Percentiles rank a stretch among this genome's conserved stretches.
These are phyloP conservation scores for Phytophthora fragariaefolia DNA, from an alignment of 352 stramenopile species.

Conservation along the genomic window DNA sequence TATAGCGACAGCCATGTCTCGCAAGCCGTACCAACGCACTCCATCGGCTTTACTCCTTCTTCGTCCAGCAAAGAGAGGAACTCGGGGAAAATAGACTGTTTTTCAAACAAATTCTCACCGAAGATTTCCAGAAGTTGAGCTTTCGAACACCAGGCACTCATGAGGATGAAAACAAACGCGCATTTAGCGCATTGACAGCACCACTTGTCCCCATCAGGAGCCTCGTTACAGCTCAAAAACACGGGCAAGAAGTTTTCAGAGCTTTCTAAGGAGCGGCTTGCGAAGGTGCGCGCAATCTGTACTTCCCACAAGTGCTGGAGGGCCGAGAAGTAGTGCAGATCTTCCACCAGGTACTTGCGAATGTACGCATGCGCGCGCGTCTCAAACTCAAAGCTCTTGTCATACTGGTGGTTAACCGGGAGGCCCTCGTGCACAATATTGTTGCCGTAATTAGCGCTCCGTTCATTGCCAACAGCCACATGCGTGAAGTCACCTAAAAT, in stretches of 20 bases:
- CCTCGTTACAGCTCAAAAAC: conserved; percentile 57
- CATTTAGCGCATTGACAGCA: conserved; percentile 54
- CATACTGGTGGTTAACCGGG: conserved; percentile 52
- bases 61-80: conserved; percentile 41
- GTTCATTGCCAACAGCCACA: conserved; percentile 48
- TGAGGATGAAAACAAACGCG: conserved; percentile 49
- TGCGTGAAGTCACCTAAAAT: conserved; percentile 41
- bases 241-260: conserved; percentile 39
- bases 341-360: conserved; percentile 39
- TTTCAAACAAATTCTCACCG: conserved; percentile 45
- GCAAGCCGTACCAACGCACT: conserved; percentile 46
- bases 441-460: conserved; percentile 51
- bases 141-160: conserved; percentile 44
- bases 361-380: conserved; percentile 43
- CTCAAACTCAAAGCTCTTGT: conserved; percentile 59
- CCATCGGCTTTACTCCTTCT: conserved; percentile 49
- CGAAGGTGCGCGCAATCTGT: conserved; percentile 50
- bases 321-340: conserved; percentile 52
- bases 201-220: conserved; percentile 43
- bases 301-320: conserved; percentile 55
- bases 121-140: conserved; percentile 36
- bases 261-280: conserved; percentile 29
- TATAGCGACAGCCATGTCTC: conserved; percentile 50
- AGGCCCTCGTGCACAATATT: conserved; percentile 42
- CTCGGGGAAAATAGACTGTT: conserved; percentile 34